A percentile compares a stretch with the other conserved stretches of the same genome.
Evolutionary conservation across 2,329 filamentous ascomycete species (phyloP).

Genomic region (Exserohilum turcica): DNA sequence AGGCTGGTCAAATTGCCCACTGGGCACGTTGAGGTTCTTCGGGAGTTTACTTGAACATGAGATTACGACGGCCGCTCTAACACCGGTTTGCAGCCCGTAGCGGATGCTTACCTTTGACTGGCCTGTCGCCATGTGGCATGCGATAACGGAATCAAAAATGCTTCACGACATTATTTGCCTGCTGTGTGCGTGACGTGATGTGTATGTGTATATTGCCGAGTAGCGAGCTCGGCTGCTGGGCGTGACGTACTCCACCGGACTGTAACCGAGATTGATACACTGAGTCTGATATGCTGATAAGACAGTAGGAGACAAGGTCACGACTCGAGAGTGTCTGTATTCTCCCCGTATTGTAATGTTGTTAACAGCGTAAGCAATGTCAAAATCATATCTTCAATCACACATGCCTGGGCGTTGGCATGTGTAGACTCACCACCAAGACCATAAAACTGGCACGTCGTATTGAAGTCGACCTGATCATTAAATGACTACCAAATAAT

Average conservation of each 20-base stretch:
- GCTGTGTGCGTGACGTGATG: slow-evolving; percentile 14
- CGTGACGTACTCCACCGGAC: not conserved
- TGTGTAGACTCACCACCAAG: too few species aligned
- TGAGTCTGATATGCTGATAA: not conserved
- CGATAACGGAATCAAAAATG: slow-evolving; percentile 44
- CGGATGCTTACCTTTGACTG: slow-evolving; percentile 44
- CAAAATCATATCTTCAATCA: too few species aligned
- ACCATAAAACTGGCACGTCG: too few species aligned
- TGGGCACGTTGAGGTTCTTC: slow-evolving; percentile 37
- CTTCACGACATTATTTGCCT: slow-evolving; percentile 41
- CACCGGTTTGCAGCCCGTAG: slow-evolving; percentile 39
- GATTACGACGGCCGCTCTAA: slow-evolving; percentile 43
- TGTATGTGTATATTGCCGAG: not conserved
- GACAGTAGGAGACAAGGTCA: too few species aligned
- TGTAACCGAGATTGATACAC: not conserved
- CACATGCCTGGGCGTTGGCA: too few species aligned
- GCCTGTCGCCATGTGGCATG: slow-evolving; percentile 44
- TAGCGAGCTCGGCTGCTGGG: not conserved
- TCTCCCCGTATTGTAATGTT: too few species aligned
- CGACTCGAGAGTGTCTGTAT: too few species aligned
- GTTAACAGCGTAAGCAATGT: too few species aligned
- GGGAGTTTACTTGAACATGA: slow-evolving; percentile 43
- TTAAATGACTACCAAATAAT: too few species aligned
- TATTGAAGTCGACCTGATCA: too few species aligned
- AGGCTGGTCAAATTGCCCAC: slow-evolving; percentile 43